Evolutionary conservation across 2,329 filamentous ascomycete genomes (phyloP).

Genomic region (Talaromyces verruculosus): DNA sequence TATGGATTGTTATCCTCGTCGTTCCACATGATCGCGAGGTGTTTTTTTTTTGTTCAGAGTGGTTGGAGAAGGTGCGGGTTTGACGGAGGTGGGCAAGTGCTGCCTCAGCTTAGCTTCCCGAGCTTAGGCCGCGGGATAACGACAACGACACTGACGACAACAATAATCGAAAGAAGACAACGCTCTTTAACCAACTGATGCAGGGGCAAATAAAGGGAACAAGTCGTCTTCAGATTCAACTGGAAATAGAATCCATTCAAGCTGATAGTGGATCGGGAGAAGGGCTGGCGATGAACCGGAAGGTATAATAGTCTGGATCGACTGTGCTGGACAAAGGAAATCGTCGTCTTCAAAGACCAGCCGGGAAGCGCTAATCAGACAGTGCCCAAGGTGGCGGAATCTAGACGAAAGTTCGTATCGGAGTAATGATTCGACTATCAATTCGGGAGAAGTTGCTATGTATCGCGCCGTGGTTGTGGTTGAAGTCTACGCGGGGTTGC

Average conservation of each 20-base stretch:
- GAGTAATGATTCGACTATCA: neutral
- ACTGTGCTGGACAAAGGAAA: neutral
- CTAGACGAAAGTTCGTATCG: neutral
- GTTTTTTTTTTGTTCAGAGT: neutral
- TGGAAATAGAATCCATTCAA: conserved; percentile 1
- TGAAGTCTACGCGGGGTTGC: conserved; percentile 10
- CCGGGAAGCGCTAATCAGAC: neutral
- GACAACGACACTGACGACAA: neutral
- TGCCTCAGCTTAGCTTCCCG: conserved; percentile 9
- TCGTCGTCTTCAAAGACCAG: conserved; percentile 1
- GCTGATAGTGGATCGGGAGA: neutral
- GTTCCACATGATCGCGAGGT: conserved; percentile 76
- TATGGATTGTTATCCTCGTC: conserved; percentile 99
- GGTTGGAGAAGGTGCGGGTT: conserved; percentile 6
- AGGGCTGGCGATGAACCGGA: neutral
- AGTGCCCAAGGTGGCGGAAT: neutral
- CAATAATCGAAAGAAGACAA: neutral
- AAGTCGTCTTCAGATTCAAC: neutral
- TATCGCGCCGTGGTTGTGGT: neutral
- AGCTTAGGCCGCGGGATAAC: conserved; percentile 1
- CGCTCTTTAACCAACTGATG: neutral
- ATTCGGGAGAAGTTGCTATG: neutral
- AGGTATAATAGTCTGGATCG: neutral
- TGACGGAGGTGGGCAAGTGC: neutral
- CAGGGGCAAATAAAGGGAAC: neutral